Base-by-base conservation (phyloP, 2,329 filamentous ascomycete genomes). In the Exophiala sp. region DNA sequence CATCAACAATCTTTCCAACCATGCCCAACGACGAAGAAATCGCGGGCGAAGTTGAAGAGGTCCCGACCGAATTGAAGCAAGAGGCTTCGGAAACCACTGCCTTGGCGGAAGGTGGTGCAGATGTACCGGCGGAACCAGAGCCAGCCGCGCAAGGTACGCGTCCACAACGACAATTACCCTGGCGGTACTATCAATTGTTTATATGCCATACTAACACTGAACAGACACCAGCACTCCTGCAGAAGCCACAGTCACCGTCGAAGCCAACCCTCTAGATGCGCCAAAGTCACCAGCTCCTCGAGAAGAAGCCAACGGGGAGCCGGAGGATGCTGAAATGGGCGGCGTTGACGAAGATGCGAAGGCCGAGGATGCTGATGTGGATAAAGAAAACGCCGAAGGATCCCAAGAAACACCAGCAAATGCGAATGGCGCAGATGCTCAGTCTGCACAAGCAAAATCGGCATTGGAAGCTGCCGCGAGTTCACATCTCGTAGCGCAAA, bases 401-500 rank as follows among this genome's bases (percentile, higher is more conserved):
- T 63, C 66, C 52, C 66, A 60, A 64, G 53, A 70, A 66, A 34
- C 52, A 21, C 52, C 52, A 18, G 61, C 58, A 6, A 57, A 62
- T 11, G 70, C 69, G n/a, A 76, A 75, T 29, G 73, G 71, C 11
- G 66, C 70, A 23, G 78, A 77, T 50, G 81, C 69, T 13, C 68
- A 74, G 74, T 64, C 75, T 62, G 69, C 86, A 44, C 77, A 90
- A 66, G 82, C 84, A 35, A 96, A 95, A 70, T 81, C 89, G 47
- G 81, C 81, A 2, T 75, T 90, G 49, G 90, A 96, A 72, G 83
- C 86, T 37, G 85, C 88, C 2, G 94, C 93, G 44, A 87, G 91
- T 58, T 86, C 91, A 61, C 90, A 97, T 64, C 81, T 98, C 48
- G 86, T 95, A 55, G 82, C 88, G 11, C 93, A 98, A 71, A 94